phyloP scores from a whole-genome alignment of 2,329 filamentous ascomycete species.

The Xylaria sp. region DNA sequence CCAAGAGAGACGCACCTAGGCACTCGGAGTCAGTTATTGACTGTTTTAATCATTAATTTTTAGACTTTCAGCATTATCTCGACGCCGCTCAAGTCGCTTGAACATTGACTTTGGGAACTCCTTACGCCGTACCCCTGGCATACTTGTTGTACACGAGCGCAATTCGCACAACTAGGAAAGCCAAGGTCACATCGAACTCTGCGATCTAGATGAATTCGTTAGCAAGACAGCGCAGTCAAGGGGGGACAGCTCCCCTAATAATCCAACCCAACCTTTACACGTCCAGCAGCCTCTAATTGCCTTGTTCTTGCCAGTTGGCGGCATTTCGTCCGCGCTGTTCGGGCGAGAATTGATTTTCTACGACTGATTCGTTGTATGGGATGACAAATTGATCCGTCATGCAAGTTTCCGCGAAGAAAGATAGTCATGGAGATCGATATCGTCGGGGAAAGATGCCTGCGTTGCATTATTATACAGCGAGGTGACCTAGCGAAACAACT shows the following conservation, averaged over 20 bases:
- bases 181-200: slow-evolving; percentile 32
- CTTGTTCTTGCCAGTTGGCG: slow-evolving; percentile 23
- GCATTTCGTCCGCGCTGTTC: slow-evolving; percentile 23
- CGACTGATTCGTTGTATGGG: neutral
- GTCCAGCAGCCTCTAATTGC: slow-evolving; percentile 33
- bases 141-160: slow-evolving; percentile 24
- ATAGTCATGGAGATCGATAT: neutral
- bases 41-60: no score
- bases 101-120: neutral
- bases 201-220: slow-evolving; percentile 22
- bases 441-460: slow-evolving; percentile 32
- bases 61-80: neutral
- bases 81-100: no score
- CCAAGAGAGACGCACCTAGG: slow-evolving; percentile 33
- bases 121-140: slow-evolving; percentile 9
- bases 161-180: slow-evolving; percentile 31
- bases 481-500: neutral
- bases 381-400: neutral
- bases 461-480: slow-evolving; percentile 9
- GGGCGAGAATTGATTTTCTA: slow-evolving; percentile 39
- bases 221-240: neutral
- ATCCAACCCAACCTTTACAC: slow-evolving; percentile 32
- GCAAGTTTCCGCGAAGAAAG: neutral
- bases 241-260: neutral
- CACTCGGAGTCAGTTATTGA: neutral